Evolutionary conservation across 139 green algal genomes (phyloP), one percentile per base, ranked within the genome.

Genomic region (Picochlorum sp.): DNA sequence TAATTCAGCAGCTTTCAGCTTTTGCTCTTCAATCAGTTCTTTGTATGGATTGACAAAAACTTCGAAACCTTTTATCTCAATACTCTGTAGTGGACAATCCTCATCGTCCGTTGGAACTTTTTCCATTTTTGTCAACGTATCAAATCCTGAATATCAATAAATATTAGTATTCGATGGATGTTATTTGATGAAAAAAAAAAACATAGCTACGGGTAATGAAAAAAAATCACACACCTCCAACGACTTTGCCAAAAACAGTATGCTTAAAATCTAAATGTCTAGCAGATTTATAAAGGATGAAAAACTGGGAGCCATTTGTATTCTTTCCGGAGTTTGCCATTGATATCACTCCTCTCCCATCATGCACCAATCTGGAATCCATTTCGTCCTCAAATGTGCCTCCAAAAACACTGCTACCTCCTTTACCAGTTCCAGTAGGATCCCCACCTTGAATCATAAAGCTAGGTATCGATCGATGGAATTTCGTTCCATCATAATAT

Each of bases 391-490:
- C 59, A 70, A 95, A 95, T 1, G 67, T 85, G 10, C 71, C 39
- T 1, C 86, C 86, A 47, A 82, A 98, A 18, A 97, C 94, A 57
- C 72, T 90, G 53, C 91, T 80, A 14, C 92, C 92, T n/a, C 90
- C 92, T 26, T 67, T 84, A 22, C 92, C 91, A 0, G 83, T 97
- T 37, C 90, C 91, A 3, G 90, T 96, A 13, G 92, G 92, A 58
- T 98, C 92, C 16, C 92, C 92, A 6, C 92, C 92, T 80, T 96
- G 83, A 9, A 91, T 79, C 90, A 97, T 96, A 67, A 97, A 97
- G 76, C 95, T 93, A 45, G 81, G 83, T 57, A 98, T 95, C 65
- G 44, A 83, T 25, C 90, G 73, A 77, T 97, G 92, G 67, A 98
- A 98, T 3, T 78, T 33, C 1, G 77, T 86, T 50, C 60, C 74